Base-by-base conservation (phyloP, 495 filamentous ascomycete genomes). In the Penicillium lagena region DNA sequence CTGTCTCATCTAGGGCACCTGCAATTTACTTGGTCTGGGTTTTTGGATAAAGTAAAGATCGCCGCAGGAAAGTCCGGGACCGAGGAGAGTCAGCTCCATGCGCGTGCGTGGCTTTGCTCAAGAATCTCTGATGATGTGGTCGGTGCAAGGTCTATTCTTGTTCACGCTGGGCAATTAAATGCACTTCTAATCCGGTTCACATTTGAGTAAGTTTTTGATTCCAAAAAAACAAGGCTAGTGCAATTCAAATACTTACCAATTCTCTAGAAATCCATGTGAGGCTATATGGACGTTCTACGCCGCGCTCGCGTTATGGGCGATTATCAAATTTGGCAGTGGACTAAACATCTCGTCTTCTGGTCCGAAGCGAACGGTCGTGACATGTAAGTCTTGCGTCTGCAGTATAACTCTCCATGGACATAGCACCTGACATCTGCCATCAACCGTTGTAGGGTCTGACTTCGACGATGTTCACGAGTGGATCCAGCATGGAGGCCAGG, bases 391-490 rank as follows among this genome's bases (percentile, higher is more conserved):
- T 34, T 11, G 34, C 1, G 12, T 43, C 12, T 34, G 39, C 30
- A 15, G 22, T 6, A 22, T 22, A 4, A 22, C 22, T 22, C 22
- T 22, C 15, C 15, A 4, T 4, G 15, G 15, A 6, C 22, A 2
- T 22, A 22, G 22, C 22, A 3, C 13, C 40, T 43, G 9, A 43
- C 27, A 15, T 33, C 12, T 22, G 8, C 29, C 17, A 17, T 15
- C 14, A 37, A 37, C 35, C 17, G 8, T 15, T 15, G 17, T 35
- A 43, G 40, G 40, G 40, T 43, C 40, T 34, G 40, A 43, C 33
- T 43, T 43, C 34, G 40, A 43, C 17, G 40, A 43, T 27, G 33
- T 43, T 32, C 17, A 43, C 40, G 40, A 43, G 40, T 43, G 40
- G 40, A 35, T 43, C 15, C 30, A 43, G 27, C 30, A 35, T 35